phyloP scores from a whole-genome alignment of 768 basidiomycete genomes.

The Solioccasus polychromus region DNA sequence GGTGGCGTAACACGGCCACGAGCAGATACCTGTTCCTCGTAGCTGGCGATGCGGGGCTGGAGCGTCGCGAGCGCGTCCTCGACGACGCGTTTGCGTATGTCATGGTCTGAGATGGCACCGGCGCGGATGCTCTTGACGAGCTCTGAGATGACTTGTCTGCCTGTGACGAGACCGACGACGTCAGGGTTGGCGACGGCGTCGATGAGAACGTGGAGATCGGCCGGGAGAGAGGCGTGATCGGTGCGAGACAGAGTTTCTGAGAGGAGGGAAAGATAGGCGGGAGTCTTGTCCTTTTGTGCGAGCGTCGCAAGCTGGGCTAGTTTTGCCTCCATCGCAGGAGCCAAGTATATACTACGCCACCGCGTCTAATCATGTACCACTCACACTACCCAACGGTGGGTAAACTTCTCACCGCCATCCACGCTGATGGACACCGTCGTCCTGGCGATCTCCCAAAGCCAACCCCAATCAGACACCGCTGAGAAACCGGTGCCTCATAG shows the following conservation, averaged over 20 bases:
- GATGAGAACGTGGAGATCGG: conserved; percentile 68
- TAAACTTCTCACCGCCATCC: conserved; percentile 7
- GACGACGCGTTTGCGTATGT: conserved; percentile 68
- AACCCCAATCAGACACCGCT: conserved; percentile 13
- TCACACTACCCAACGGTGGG: neutral
- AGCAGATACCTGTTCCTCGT: conserved; percentile 85
- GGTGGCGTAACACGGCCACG: neutral
- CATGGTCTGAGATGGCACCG: conserved; percentile 49
- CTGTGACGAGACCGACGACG: conserved; percentile 79
- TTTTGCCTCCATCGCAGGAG: conserved; percentile 56
- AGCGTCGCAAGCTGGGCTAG: conserved; percentile 61
- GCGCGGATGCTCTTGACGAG: conserved; percentile 69
- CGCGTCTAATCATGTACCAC: no score
- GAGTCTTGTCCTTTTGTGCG: conserved; percentile 81
- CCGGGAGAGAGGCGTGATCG: conserved; percentile 41
- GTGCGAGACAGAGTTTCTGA: conserved; percentile 58
- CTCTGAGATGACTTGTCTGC: conserved; percentile 82
- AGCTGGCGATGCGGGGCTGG: conserved; percentile 81
- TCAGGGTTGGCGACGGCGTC: conserved; percentile 83
- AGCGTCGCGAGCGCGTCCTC: conserved; percentile 68
- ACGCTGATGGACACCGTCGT: conserved; percentile 15
- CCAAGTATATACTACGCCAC: neutral
- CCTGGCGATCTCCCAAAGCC: conserved; percentile 29
- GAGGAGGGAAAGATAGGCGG: conserved; percentile 69
- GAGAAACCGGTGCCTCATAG: conserved; percentile 19